These are phyloP conservation scores for Lachancea dasiensis DNA, from an alignment of 805 yeast genomes.

Conservation along the genomic window DNA sequence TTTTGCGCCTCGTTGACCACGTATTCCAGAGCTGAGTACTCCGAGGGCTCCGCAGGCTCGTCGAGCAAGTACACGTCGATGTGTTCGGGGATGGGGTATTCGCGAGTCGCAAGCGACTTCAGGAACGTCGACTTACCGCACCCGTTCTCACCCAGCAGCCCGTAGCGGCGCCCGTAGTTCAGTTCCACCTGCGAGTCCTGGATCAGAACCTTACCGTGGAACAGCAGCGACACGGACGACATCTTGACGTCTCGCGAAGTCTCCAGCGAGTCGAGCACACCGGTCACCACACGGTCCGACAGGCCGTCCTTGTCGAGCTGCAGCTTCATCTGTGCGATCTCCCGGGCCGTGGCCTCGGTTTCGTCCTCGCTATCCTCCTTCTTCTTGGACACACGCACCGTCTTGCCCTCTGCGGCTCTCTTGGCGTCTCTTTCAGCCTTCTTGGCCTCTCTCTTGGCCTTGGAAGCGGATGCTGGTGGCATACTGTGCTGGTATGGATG, in stretches of 20 bases:
- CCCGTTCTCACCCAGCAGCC: constrained; percentile 96
- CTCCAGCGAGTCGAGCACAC: constrained; percentile 82
- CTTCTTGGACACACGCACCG: constrained; percentile 48
- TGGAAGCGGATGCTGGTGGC: constrained; percentile 73
- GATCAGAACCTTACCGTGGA: constrained; percentile 95
- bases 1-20: constrained; percentile 95
- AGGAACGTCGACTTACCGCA: constrained; percentile 97
- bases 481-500: constrained; percentile 12
- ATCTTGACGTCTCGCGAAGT: constrained; percentile 94
- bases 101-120: constrained; percentile 91
- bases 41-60: constrained; percentile 97
- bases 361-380: constrained; percentile 39
- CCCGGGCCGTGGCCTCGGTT: constrained; percentile 60
- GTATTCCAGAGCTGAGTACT: constrained; percentile 86
- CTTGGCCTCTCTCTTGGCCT: constrained; percentile 93
- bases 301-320: constrained; percentile 92
- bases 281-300: constrained; percentile 96
- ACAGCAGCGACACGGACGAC: constrained; percentile 81
- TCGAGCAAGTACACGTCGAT: constrained; percentile 90
- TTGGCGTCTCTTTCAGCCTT: constrained; percentile 98
- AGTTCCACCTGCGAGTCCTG: constrained; percentile 90
- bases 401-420: constrained; percentile 77
- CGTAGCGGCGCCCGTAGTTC: constrained; percentile 96
- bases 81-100: constrained; percentile 87
- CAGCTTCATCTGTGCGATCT: constrained; percentile 78